phyloP scores from a whole-genome alignment of 768 basidiomycete genomes.

The Arthromyces matolae region DNA sequence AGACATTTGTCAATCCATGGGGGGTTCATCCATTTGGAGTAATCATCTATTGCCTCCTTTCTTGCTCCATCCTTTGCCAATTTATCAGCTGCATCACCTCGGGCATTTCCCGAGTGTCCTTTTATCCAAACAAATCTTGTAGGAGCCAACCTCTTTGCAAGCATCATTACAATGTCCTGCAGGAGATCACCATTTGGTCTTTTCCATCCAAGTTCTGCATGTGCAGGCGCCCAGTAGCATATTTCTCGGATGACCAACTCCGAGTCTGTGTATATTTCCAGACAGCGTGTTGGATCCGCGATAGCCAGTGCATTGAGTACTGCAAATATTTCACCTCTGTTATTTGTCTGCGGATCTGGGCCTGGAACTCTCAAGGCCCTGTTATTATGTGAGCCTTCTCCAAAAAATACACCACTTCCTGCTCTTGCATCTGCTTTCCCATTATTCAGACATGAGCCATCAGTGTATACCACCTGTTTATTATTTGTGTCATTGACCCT shows the following conservation, averaged over 20 bases:
- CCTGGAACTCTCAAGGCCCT: neutral
- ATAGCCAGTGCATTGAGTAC: neutral
- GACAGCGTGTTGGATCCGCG: neutral
- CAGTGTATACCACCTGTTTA: neutral
- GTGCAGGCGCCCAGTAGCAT: constrained; percentile 31
- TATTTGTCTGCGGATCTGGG: too few species aligned
- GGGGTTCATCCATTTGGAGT: neutral
- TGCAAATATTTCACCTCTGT: neutral
- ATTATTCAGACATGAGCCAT: constrained; percentile 6
- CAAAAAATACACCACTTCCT: constrained; percentile 7
- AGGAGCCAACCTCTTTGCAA: neutral
- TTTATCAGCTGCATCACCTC: neutral
- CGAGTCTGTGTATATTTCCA: neutral
- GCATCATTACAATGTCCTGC: constrained; percentile 21
- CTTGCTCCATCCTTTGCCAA: neutral
- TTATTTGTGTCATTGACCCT: neutral
- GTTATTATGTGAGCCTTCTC: neutral
- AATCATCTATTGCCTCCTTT: neutral
- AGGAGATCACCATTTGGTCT: constrained; percentile 21
- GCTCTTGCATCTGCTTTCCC: neutral
- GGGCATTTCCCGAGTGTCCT: neutral
- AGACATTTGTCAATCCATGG: neutral
- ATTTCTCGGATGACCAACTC: constrained; percentile 29
- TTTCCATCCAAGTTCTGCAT: constrained; percentile 23
- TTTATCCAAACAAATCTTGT: constrained; percentile 2